phyloP scores from a whole-genome alignment of 345 rosid species.

The Populus nigra region DNA sequence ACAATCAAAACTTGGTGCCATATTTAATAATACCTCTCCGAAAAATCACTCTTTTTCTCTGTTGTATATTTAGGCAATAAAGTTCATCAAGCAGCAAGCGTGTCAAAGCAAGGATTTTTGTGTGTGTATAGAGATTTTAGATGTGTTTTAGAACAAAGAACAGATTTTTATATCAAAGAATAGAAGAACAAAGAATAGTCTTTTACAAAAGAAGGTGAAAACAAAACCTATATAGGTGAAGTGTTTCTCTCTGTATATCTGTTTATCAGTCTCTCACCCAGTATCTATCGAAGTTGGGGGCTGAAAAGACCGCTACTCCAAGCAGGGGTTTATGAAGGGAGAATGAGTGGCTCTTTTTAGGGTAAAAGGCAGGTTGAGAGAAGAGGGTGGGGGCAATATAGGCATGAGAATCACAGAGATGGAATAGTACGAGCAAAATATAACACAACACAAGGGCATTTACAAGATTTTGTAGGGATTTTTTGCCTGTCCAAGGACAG shows the following conservation, averaged over 20 bases:
- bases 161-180: slow-evolving; percentile 26
- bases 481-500: not conserved
- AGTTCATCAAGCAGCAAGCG: slow-evolving; percentile 15
- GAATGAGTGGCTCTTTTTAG: slow-evolving; percentile 40
- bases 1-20: slow-evolving; percentile 66
- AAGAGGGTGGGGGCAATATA: slow-evolving; percentile 4
- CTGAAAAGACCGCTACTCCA: slow-evolving; percentile 32
- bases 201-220: slow-evolving; percentile 13
- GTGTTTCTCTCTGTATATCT: not conserved
- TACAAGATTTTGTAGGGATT: slow-evolving; percentile 14
- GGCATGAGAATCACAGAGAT: slow-evolving; percentile 2
- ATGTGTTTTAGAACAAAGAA: not conserved
- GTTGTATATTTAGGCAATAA: slow-evolving; percentile 3
- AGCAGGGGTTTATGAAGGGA: slow-evolving; percentile 44
- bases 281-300: slow-evolving; percentile 12
- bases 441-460: slow-evolving; percentile 11
- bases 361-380: slow-evolving; percentile 25
- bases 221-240: slow-evolving; percentile 14
- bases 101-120: slow-evolving; percentile 6
- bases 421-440: not conserved
- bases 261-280: slow-evolving; percentile 13
- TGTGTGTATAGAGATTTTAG: not conserved
- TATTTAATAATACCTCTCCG: slow-evolving; percentile 5
- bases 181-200: slow-evolving; percentile 26
- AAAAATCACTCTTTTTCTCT: not conserved